A percentile compares a stretch with the other conserved stretches of the same genome.
Conservation (phyloP, 805 yeast genomes). For the Starmerella sirachaensis region DNA sequence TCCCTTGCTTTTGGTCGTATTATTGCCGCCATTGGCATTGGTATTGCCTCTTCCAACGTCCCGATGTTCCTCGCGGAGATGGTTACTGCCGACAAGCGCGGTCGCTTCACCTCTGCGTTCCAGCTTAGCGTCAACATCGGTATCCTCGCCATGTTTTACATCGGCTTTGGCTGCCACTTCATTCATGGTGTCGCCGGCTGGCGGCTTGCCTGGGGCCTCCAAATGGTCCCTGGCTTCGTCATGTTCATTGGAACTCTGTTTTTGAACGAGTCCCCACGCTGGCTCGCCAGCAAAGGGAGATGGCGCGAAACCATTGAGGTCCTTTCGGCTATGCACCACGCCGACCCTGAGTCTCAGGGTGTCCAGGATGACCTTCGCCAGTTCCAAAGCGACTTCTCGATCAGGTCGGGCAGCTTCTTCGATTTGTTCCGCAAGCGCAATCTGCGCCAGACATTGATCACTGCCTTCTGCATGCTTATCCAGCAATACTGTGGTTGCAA, state of each 20-base stretch:
- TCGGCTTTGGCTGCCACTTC: constrained; percentile 34
- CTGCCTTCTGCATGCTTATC: constrained; percentile 56
- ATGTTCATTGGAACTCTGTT: constrained; percentile 50
- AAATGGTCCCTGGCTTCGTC: constrained; percentile 56
- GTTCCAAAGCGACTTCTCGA: constrained; percentile 30
- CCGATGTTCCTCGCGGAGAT: constrained; percentile 49
- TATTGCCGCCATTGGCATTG: constrained; percentile 59
- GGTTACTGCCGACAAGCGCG: constrained; percentile 42
- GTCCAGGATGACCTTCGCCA: constrained; percentile 29
- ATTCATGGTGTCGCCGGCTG: constrained; percentile 45
- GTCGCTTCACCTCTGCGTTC: constrained; percentile 61
- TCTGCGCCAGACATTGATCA: constrained; percentile 44
- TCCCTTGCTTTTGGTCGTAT: constrained; percentile 40
- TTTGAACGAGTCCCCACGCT: constrained; percentile 72
- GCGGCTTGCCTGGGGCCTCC: constrained; percentile 65
- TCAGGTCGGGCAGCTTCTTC: constrained; percentile 36
- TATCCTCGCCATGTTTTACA: constrained; percentile 52
- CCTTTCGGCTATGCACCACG: constrained; percentile 36
- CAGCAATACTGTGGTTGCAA: constrained; percentile 89
- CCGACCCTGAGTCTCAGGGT: constrained; percentile 27
- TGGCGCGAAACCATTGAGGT: constrained; percentile 47
- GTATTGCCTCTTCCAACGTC: constrained; percentile 54
- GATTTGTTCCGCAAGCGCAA: constrained; percentile 28
- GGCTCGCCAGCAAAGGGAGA: constrained; percentile 44
- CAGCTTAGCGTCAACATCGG: constrained; percentile 68